Conservation (phyloP, 139 green algal genomes). For the Coccomyxa sp. region DNA sequence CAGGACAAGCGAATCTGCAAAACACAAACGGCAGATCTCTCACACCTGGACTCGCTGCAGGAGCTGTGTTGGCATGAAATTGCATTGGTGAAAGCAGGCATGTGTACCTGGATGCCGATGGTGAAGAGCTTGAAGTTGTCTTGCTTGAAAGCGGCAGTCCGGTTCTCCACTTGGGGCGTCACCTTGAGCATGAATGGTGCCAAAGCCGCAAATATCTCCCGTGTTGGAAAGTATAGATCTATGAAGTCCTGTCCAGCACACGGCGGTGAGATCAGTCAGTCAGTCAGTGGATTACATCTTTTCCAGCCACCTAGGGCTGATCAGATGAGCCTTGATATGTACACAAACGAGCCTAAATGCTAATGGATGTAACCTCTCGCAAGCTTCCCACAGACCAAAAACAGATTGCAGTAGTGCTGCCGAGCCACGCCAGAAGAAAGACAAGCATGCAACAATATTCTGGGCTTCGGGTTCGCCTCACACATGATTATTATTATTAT, state of each 20-base stretch:
- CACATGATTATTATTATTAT: too few relatives aligned
- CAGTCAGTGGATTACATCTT: background rate
- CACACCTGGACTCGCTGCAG: too few relatives aligned
- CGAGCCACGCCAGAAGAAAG: background rate
- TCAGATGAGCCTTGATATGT: background rate
- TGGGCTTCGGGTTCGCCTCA: too few relatives aligned
- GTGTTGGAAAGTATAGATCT: background rate
- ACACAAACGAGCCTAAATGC: background rate
- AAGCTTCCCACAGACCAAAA: too few relatives aligned
- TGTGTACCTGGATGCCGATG: background rate
- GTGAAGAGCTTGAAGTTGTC: background rate
- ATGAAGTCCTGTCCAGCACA: background rate
- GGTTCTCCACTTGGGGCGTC: background rate
- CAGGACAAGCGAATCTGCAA: too few relatives aligned
- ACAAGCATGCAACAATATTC: background rate
- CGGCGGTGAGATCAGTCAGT: background rate
- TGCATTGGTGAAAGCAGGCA: too few relatives aligned
- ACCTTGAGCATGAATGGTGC: background rate
- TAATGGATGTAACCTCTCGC: too few relatives aligned
- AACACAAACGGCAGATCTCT: too few relatives aligned
- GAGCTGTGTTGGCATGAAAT: too few relatives aligned
- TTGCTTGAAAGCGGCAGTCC: background rate
- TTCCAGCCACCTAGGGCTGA: too few relatives aligned
- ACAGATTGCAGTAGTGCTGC: too few relatives aligned
- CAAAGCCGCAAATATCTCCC: background rate